Evolutionary conservation across 352 stramenopile genomes (phyloP), one percentile per base, ranked within the genome.

Genomic region (Phytophthora tubulina): DNA sequence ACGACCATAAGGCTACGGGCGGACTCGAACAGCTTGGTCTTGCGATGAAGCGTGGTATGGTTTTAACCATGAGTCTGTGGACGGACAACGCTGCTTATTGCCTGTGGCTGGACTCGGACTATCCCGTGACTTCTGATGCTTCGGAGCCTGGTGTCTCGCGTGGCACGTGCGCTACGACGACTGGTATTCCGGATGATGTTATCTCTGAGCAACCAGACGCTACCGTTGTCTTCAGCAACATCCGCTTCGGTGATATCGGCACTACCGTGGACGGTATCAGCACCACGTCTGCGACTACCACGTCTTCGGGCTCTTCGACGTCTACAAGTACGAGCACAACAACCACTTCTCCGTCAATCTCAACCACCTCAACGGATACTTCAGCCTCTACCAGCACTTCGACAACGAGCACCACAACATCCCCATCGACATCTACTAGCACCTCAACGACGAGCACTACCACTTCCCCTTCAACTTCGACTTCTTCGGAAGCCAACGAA

Each of bases 21-120:
- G 62, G 68, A 21, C 62, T 93, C 5, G 63, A 49, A 35, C 59
- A 79, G 27, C 76, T 92, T 49, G 80, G 84, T 3, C 58, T 78
- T 1, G 73, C 79, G 13, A 76, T 93, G 55, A 67, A 76, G 45
- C 71, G 72, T 17, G 85, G 84, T 21, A 73, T 93, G 65, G 82
- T 91, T 36, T 66, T 92, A 39, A 80, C 82, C 10, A 89, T 93
- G 67, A 92, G 84, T 57, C 60, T 91, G 32, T 93, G 86, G 86
- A 78, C 77, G 0, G 86, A 93, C 67, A 58, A 83, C 60, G 78
- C 64, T 3, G 80, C 79, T 9, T 45, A 92, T 10, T 85, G 73
- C 35, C 60, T 89, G 49, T 93, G 86, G 86, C 76, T 93, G 9
- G 84, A 93, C 75, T 84, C 72, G 49, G 70, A 62, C 56, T 90